Base-by-base conservation (phyloP, 225 moss, liverwort and hornwort genomes). In the Pleurozium schreberi region DNA sequence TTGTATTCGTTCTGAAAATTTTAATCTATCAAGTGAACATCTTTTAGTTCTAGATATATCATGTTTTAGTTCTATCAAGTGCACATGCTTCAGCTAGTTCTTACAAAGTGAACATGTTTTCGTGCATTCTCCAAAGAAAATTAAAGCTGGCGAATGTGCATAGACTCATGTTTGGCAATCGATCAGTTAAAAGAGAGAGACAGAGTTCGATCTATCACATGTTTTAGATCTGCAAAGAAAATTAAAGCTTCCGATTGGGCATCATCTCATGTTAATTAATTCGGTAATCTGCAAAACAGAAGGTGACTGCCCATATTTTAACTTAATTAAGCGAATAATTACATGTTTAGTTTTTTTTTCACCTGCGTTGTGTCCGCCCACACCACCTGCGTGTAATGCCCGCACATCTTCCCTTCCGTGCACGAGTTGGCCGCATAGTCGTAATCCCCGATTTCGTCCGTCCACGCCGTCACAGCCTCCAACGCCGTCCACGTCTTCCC, bases 381-480 rank as follows among this genome's bases (percentile, higher is more conserved):
- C 62, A 88, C 88, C 52, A 74, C 53, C 90, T 96, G 96, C 49
- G 93, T 94, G 86, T 91, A 94, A 55, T 94, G 93, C 61, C 93
- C 93, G 47, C 94, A 94, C 90, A 91, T 90, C 88, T 92, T 36
- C 81, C 91, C 88, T 23, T 23, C 33, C 64, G 64, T 40, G 88
- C 94, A 94, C 18, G 88, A 75, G 57, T 94, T 94, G 16, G 53
- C 14, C 3, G 27, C 31, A 4, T 88, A 81, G 82, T 91, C 42
- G 83, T 93, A 94, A 75, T 93, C 78, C 58, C 1, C 50, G n/a
- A 36, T 74, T 83, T 94, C 94, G 34, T 53, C 73, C 76, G 88
- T 85, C 94, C 94, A 94, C n/a, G 61, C 53, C 20, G 45, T 84
- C 14, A 93, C 92, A 8, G 92, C 93, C 15, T 92, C 92, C 27